Percentiles rank a stretch among this genome's conserved stretches.
Conservation (phyloP, 148 eudicot genomes). For the Diospyros lotus region DNA sequence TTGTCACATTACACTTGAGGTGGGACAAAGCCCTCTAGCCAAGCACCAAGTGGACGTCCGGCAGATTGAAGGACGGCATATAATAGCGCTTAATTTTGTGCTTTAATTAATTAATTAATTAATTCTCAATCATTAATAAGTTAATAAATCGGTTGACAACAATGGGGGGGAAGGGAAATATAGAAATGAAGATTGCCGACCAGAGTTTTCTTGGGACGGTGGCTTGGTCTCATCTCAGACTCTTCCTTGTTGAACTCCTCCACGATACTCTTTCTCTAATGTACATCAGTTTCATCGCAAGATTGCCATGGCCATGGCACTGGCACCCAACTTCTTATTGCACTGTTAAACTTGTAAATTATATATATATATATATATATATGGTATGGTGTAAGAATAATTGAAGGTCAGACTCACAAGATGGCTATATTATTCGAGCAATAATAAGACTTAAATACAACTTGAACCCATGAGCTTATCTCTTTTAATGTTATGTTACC, state of each 20-base stretch:
- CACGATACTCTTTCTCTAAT: constrained; percentile 46
- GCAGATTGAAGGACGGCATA: constrained; percentile 30
- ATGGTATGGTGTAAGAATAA: too few relatives aligned
- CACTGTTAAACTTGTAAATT: too few relatives aligned
- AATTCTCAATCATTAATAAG: background rate
- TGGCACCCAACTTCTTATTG: too few relatives aligned
- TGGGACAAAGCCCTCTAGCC: background rate
- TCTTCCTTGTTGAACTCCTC: constrained; percentile 40
- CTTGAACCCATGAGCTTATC: too few relatives aligned
- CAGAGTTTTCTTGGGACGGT: constrained; percentile 53
- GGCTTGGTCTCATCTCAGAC: constrained; percentile 30
- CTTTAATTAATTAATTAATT: constrained; percentile 11
- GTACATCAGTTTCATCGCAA: background rate
- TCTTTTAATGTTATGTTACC: too few relatives aligned
- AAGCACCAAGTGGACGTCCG: constrained; percentile 38
- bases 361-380: too few relatives aligned
- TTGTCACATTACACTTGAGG: background rate
- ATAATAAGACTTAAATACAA: too few relatives aligned
- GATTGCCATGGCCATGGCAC: background rate
- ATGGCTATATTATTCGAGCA: too few relatives aligned
- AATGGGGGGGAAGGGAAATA: background rate
- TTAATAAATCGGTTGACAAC: background rate
- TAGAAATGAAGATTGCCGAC: constrained; percentile 40
- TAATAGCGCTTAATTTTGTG: background rate
- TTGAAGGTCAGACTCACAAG: too few relatives aligned